A percentile compares a stretch with the other conserved stretches of the same genome.
Conservation (phyloP, 1,284 basidiomycete species). For the Calocybe gambosa region DNA sequence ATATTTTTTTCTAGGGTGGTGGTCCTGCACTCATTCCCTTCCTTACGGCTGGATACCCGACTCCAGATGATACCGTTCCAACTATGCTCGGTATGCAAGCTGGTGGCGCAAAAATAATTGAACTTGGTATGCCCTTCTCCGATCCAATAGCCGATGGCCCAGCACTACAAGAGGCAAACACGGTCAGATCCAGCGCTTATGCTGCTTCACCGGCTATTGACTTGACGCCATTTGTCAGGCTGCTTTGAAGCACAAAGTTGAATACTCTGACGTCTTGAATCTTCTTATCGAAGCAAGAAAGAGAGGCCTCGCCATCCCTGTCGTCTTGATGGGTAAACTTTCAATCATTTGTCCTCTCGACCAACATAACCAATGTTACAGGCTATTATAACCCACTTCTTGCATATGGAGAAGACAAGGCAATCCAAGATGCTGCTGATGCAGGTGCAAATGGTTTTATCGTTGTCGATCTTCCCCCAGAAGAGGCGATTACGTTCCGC, state of each 20-base stretch:
- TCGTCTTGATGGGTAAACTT: constrained; percentile 84
- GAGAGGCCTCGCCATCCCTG: constrained; percentile 79
- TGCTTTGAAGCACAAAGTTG: constrained; percentile 74
- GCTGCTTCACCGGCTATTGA: not conserved
- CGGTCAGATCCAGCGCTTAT: constrained; percentile 44
- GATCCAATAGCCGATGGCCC: constrained; percentile 96
- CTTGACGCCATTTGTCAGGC: constrained; percentile 41
- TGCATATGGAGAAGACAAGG: constrained; percentile 91
- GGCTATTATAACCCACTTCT: constrained; percentile 97
- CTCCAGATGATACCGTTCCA: constrained; percentile 74
- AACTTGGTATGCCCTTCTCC: constrained; percentile 94
- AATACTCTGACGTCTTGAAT: constrained; percentile 71
- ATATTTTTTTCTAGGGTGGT: constrained; percentile 43
- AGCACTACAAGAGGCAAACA: constrained; percentile 89
- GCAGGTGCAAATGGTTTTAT: constrained; percentile 97
- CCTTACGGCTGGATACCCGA: constrained; percentile 89
- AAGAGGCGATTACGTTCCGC: constrained; percentile 90
- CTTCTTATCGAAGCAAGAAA: constrained; percentile 76
- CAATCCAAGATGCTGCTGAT: constrained; percentile 81
- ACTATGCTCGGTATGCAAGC: constrained; percentile 87
- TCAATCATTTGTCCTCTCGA: not conserved
- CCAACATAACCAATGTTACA: constrained; percentile 26
- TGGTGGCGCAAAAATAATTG: constrained; percentile 93
- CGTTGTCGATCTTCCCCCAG: constrained; percentile 95
- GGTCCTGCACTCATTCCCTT: constrained; percentile 80